Evolutionary conservation across 371 early-diverging fungal genomes (phyloP).

Genomic region (Capillidium heterosporum): DNA sequence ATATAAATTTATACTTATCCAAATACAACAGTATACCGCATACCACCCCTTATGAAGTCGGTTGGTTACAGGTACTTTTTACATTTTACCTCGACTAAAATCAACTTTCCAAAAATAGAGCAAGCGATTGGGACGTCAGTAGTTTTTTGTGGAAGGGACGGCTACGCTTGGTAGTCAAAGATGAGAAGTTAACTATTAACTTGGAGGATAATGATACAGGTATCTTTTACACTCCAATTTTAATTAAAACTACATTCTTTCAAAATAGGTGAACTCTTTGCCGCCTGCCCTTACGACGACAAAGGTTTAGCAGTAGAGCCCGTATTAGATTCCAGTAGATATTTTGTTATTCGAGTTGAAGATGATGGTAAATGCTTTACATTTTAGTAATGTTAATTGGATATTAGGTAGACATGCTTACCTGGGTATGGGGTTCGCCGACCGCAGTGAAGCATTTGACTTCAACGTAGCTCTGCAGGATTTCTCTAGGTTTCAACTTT

Average conservation of each 20-base stretch:
- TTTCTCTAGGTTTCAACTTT: slow-evolving; percentile 31
- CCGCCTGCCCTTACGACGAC: slow-evolving; percentile 55
- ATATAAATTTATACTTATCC: neutral
- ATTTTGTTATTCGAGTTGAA: slow-evolving; percentile 75
- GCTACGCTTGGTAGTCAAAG: slow-evolving; percentile 49
- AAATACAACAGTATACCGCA: slow-evolving; percentile 35
- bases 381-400: neutral
- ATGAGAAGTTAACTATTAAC: slow-evolving; percentile 49
- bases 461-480: slow-evolving; percentile 85
- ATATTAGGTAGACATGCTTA: slow-evolving; percentile 55
- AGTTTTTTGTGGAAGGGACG: slow-evolving; percentile 69
- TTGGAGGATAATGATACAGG: slow-evolving; percentile 55
- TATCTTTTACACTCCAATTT: slow-evolving; percentile 9
- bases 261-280: slow-evolving; percentile 63
- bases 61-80: slow-evolving; percentile 43
- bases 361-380: slow-evolving; percentile 31
- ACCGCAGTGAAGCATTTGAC: slow-evolving; percentile 76
- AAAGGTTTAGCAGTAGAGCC: slow-evolving; percentile 59
- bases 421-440: slow-evolving; percentile 77
- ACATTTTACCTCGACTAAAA: neutral
- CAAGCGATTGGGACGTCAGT: slow-evolving; percentile 68
- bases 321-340: slow-evolving; percentile 80
- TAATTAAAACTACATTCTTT: neutral
- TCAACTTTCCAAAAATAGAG: slow-evolving; percentile 21
- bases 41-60: slow-evolving; percentile 57